A percentile compares a stretch with the other conserved stretches of the same genome.
phyloP scores from a whole-genome alignment of 805 yeast genomes.

The Saturnispora sekii region DNA sequence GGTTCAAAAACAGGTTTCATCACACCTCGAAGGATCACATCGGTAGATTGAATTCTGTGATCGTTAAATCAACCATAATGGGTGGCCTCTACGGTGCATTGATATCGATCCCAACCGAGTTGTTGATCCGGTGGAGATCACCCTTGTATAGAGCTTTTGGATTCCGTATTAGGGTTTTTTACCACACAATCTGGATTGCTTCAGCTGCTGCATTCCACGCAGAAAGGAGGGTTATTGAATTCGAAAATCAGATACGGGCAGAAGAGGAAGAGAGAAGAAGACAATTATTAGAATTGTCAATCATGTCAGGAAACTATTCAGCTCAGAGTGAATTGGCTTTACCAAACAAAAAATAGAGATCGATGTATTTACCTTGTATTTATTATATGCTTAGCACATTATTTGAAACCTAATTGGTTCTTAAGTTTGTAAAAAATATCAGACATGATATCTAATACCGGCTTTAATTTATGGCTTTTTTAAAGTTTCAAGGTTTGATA shows the following conservation, averaged over 20 bases:
- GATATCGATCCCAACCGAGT: slow-evolving; percentile 29
- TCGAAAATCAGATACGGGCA: slow-evolving; percentile 22
- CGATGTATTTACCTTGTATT: background rate
- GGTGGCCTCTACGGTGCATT: slow-evolving; percentile 31
- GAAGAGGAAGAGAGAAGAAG: slow-evolving; percentile 27
- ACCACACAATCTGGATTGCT: slow-evolving; percentile 30
- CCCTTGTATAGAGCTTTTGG: slow-evolving; percentile 31
- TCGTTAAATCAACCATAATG: slow-evolving; percentile 24
- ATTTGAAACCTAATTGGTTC: no score
- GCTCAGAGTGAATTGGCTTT: slow-evolving; percentile 21
- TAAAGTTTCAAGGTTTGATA: background rate
- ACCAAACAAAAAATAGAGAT: slow-evolving; percentile 1
- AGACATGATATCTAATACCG: no score
- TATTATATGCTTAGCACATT: background rate
- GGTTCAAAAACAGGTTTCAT: slow-evolving; percentile 14
- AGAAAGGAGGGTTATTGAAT: slow-evolving; percentile 27
- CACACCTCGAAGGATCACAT: slow-evolving; percentile 18
- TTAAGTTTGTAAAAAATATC: no score
- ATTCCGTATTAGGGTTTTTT: slow-evolving; percentile 27
- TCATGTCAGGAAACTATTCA: slow-evolving; percentile 25
- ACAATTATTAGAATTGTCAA: slow-evolving; percentile 26
- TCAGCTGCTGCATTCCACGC: slow-evolving; percentile 29
- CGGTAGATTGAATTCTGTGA: slow-evolving; percentile 20
- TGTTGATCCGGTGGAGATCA: slow-evolving; percentile 28
- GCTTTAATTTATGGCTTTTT: background rate